These are phyloP conservation scores for Salisapilia sapeloensis DNA, from an alignment of 352 stramenopile species.

Conservation along the genomic window DNA sequence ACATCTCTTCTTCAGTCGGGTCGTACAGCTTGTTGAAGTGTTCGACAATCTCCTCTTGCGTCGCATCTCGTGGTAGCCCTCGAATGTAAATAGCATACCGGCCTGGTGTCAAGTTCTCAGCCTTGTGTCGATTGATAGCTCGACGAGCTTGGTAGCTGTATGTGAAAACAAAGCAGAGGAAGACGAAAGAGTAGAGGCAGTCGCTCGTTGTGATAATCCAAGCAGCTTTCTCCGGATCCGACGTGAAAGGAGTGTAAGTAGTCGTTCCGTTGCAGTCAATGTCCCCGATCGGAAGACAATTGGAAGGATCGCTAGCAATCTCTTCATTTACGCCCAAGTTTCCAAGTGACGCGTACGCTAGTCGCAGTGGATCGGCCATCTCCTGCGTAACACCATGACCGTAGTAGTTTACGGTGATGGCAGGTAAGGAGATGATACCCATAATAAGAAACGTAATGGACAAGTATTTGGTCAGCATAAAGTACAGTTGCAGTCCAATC, in stretches of 20 bases:
- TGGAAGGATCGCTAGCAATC: conserved; percentile 8
- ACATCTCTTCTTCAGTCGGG: conserved; percentile 7
- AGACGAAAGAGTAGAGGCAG: conserved; percentile 20
- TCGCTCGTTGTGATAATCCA: conserved; percentile 29
- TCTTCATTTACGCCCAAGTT: conserved; percentile 18
- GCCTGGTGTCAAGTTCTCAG: conserved; percentile 25
- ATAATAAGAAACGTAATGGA: conserved; percentile 15
- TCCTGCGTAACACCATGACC: conserved; percentile 24
- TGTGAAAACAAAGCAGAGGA: conserved; percentile 15
- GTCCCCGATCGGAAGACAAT: conserved; percentile 11
- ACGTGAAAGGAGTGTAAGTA: conserved; percentile 19
- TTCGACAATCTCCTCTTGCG: conserved; percentile 14
- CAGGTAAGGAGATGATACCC: conserved; percentile 18
- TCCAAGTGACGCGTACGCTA: conserved; percentile 21
- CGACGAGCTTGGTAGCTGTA: conserved; percentile 12
- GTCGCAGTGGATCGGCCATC: conserved; percentile 18
- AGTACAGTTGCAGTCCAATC: conserved; percentile 40
- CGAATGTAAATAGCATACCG: conserved; percentile 32
- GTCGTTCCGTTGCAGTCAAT: conserved; percentile 30
- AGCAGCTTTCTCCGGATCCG: conserved; percentile 13
- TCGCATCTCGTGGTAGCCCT: conserved; percentile 5
- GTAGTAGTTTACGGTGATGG: conserved; percentile 18
- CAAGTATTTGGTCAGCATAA: conserved; percentile 34
- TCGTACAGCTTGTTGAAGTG: conserved; percentile 19
- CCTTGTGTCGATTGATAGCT: conserved; percentile 14